phyloP scores from a whole-genome alignment of 1,139 yeast genomes.

The Geotrichum macrosporum region DNA sequence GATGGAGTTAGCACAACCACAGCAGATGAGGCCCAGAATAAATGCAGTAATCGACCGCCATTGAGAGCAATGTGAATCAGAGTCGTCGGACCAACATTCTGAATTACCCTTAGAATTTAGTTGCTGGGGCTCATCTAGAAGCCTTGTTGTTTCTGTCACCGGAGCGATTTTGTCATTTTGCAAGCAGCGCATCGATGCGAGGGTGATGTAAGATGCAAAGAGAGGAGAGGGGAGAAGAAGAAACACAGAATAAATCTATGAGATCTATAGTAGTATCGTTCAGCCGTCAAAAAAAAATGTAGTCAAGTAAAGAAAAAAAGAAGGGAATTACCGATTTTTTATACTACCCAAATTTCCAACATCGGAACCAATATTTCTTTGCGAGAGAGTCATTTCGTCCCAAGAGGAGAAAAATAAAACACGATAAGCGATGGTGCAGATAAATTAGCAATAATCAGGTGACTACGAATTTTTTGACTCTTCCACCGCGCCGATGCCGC shows the following conservation, averaged over 20 bases:
- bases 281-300: no score
- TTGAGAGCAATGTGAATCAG: no score
- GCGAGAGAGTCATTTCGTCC: no score
- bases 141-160: slow-evolving; percentile 2
- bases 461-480: neutral
- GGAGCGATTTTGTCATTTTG: slow-evolving; percentile 5
- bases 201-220: neutral
- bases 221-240: neutral
- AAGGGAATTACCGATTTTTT: no score
- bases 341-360: no score
- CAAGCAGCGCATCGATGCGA: slow-evolving; percentile 1
- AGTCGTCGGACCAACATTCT: no score
- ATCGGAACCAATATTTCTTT: no score
- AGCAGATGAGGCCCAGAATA: slow-evolving; percentile 33
- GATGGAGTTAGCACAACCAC: slow-evolving; percentile 78
- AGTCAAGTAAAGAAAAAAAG: no score
- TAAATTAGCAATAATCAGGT: neutral
- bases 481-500: neutral
- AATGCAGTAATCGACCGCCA: slow-evolving; percentile 22
- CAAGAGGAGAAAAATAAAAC: neutral
- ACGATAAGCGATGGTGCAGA: neutral
- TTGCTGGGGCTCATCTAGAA: slow-evolving; percentile 2
- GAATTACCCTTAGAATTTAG: no score
- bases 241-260: neutral
- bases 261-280: neutral